Percentiles rank a stretch among this genome's conserved stretches.
phyloP scores from a whole-genome alignment of 2,329 filamentous ascomycete genomes.

The Fusarium piperis region DNA sequence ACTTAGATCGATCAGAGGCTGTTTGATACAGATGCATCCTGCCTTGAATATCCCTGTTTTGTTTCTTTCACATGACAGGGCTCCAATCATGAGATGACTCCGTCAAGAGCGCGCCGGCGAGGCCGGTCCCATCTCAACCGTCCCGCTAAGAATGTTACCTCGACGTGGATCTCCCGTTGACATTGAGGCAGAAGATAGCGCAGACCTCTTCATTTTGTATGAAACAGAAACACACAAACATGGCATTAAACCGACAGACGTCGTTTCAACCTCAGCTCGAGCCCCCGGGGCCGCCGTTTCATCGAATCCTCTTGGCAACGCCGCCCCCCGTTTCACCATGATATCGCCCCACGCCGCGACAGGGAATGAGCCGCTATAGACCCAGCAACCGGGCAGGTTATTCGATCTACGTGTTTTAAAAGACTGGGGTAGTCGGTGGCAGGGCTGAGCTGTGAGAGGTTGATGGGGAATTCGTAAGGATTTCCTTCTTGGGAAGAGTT shows the following conservation, averaged over 20 bases:
- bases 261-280: slow-evolving; percentile 14
- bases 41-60: not conserved
- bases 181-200: slow-evolving; percentile 4
- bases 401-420: slow-evolving; percentile 11
- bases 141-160: slow-evolving; percentile 9
- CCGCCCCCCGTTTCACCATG: slow-evolving; percentile 28
- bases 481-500: slow-evolving; percentile 29
- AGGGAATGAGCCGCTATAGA: not conserved
- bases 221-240: slow-evolving; percentile 9
- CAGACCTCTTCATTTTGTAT: not conserved
- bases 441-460: slow-evolving; percentile 14
- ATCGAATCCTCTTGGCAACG: slow-evolving; percentile 1
- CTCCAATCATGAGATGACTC: not conserved
- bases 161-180: slow-evolving; percentile 1
- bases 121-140: not conserved
- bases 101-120: not conserved
- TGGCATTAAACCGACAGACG: not conserved
- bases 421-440: not conserved
- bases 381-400: not conserved
- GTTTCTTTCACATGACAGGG: not conserved
- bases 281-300: slow-evolving; percentile 20
- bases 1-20: not conserved
- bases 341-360: not conserved
- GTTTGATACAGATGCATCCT: not conserved
- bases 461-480: slow-evolving; percentile 14